Conservation (phyloP, 2,329 filamentous ascomycete genomes). For the Botrytis elliptica region DNA sequence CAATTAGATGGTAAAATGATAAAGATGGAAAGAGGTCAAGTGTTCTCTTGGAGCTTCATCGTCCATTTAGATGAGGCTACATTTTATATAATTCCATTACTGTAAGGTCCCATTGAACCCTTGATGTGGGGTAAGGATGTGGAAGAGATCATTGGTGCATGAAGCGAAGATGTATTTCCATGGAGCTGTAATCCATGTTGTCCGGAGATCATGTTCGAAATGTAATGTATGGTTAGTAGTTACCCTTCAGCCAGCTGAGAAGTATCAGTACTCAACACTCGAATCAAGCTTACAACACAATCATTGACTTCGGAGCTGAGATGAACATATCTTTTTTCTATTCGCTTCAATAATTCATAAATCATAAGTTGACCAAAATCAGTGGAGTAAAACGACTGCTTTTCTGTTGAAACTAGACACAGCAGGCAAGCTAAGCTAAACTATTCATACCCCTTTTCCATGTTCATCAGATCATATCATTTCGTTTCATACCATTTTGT, state of each 20-base stretch:
- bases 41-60: constrained; percentile 15
- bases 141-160: not conserved
- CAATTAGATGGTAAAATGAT: not conserved
- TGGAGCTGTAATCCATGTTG: constrained; percentile 12
- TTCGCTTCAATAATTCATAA: not conserved
- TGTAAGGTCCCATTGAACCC: constrained; percentile 12
- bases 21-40: constrained; percentile 15
- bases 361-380: not conserved
- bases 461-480: constrained; percentile 7
- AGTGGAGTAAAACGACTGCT: not conserved
- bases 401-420: not conserved
- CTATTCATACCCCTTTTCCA: not conserved
- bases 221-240: not conserved
- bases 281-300: not conserved
- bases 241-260: not conserved
- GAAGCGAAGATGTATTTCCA: not conserved
- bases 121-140: constrained; percentile 7
- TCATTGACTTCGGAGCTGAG: not conserved
- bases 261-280: not conserved
- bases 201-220: not conserved
- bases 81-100: constrained; percentile 8
- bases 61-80: constrained; percentile 11
- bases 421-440: constrained; percentile 7
- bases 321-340: not conserved
- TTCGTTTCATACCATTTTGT: not conserved